Evolutionary conservation across 2,329 filamentous ascomycete species (phyloP).

Genomic region (Fusarium pilosicola): DNA sequence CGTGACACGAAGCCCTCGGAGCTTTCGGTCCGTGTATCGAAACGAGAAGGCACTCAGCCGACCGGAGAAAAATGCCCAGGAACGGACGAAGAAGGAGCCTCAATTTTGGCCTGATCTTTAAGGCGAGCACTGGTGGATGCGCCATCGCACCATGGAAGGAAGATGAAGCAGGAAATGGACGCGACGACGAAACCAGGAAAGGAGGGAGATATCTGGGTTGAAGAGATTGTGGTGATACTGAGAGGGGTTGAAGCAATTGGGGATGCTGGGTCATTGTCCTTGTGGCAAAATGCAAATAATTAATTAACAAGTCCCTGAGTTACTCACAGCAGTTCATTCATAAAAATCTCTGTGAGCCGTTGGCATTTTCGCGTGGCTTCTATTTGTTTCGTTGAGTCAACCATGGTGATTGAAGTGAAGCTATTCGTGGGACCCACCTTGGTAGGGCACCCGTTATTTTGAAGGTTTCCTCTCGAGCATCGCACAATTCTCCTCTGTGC

Average conservation of each 20-base stretch:
- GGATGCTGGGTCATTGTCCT: no score
- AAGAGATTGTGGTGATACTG: not conserved
- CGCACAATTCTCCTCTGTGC: not conserved
- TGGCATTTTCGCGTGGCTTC: not conserved
- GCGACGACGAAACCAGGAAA: not conserved
- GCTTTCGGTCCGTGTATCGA: not conserved
- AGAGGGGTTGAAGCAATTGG: not conserved
- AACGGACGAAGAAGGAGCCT: not conserved
- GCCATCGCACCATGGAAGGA: not conserved
- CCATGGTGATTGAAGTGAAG: not conserved
- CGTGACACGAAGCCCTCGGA: not conserved
- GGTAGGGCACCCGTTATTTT: not conserved
- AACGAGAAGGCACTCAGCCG: not conserved
- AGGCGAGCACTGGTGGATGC: no score
- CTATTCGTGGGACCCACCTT: not conserved
- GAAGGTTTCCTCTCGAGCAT: not conserved
- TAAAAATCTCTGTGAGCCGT: rapidly evolving
- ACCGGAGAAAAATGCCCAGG: not conserved
- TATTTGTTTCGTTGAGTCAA: not conserved
- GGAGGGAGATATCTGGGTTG: not conserved
- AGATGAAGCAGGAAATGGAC: not conserved
- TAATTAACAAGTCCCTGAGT: not conserved
- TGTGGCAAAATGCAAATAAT: not conserved
- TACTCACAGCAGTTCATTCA: not conserved
- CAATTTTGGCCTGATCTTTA: not conserved